Conservation (phyloP, 495 filamentous ascomycete genomes). For the Oleoguttula mirabilis region DNA sequence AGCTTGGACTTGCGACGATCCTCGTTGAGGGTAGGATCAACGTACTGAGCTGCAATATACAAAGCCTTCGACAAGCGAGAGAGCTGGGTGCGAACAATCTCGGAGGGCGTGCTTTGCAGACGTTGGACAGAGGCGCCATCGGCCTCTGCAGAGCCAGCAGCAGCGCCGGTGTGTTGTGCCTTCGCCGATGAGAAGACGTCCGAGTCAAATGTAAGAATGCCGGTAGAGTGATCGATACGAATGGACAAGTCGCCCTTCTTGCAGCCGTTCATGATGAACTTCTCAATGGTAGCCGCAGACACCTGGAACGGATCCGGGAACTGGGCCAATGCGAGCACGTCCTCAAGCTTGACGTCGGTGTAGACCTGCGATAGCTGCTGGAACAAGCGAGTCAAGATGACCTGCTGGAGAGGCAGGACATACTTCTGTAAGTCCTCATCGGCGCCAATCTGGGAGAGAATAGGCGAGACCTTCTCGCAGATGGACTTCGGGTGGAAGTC, state of each 20-base stretch:
- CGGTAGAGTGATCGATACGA: conserved; percentile 86
- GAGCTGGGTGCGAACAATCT: conserved; percentile 92
- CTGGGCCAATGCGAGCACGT: conserved; percentile 84
- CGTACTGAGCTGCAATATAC: conserved; percentile 86
- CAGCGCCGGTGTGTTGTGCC: conserved; percentile 74
- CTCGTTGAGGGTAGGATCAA: conserved; percentile 78
- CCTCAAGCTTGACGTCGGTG: conserved; percentile 89
- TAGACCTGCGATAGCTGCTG: conserved; percentile 99
- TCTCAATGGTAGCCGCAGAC: conserved; percentile 81
- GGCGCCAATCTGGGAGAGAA: conserved; percentile 82
- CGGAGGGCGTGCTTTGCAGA: conserved; percentile 91
- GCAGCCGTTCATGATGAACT: conserved; percentile 99
- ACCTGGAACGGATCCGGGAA: conserved; percentile 98
- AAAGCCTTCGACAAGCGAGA: conserved; percentile 82
- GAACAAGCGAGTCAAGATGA: conserved; percentile 94
- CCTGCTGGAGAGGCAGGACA: conserved; percentile 85
- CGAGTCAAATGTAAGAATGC: conserved; percentile 90
- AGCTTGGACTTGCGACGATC: conserved; percentile 66
- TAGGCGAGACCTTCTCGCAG: conserved; percentile 97
- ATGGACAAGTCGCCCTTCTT: conserved; percentile 98
- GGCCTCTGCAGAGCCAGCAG: conserved; percentile 75
- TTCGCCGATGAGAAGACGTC: conserved; percentile 97
- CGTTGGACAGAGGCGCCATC: conserved; percentile 81
- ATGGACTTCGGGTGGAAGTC: conserved; percentile 98
- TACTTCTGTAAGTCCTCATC: conserved; percentile 97